A percentile compares a stretch with the other conserved stretches of the same genome.
Evolutionary conservation across 441 rosid species (phyloP).

Genomic region (Viola pubescens): DNA sequence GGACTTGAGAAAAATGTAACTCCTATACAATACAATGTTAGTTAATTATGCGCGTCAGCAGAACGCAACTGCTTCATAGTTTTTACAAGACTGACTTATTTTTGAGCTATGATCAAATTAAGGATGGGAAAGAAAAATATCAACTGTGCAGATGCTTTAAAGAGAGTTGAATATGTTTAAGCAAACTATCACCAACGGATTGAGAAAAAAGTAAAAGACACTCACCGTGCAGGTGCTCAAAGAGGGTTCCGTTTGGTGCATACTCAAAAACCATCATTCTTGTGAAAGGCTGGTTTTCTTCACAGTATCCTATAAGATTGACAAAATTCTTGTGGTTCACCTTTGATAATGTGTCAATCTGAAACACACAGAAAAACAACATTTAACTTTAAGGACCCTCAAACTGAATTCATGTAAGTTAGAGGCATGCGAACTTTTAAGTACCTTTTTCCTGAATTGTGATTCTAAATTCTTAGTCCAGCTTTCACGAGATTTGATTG

Average conservation of each 20-base stretch:
- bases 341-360: constrained; percentile 72
- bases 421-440: not conserved
- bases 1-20: not conserved
- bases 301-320: constrained; percentile 81
- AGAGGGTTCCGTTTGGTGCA: constrained; percentile 91
- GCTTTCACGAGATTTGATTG: constrained; percentile 35
- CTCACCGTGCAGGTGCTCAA: constrained; percentile 91
- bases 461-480: constrained; percentile 71
- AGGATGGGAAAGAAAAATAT: too few species aligned
- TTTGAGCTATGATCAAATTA: not conserved
- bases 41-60: not conserved
- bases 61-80: not conserved
- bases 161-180: too few species aligned
- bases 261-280: constrained; percentile 95
- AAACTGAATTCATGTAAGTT: constrained; percentile 4
- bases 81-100: too few species aligned
- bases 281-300: constrained; percentile 71
- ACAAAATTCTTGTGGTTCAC: constrained; percentile 89
- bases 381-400: constrained; percentile 5
- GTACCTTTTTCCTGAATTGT: constrained; percentile 73
- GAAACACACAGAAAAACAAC: constrained; percentile 21
- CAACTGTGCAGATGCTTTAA: too few species aligned
- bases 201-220: constrained; percentile 7
- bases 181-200: not conserved
- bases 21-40: not conserved